Percentiles rank a stretch among this genome's conserved stretches.
Conservation (phyloP, 306 rosid species). For the Acacia melanoxylon region DNA sequence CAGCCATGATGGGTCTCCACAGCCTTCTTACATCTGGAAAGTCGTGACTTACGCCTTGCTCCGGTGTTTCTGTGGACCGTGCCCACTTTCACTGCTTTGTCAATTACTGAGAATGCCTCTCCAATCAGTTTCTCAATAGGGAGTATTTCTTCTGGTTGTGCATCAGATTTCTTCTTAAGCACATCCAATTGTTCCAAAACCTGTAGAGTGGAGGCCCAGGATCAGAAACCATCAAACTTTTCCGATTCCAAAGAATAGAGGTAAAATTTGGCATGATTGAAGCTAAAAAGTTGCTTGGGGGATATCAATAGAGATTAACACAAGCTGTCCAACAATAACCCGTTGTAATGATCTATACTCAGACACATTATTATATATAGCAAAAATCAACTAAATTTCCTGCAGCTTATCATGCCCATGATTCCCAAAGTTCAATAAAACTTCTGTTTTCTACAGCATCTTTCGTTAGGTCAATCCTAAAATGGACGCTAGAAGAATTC, state of each 20-base stretch:
- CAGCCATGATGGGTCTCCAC: slow-evolving; percentile 95
- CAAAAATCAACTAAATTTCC: slow-evolving; percentile 1
- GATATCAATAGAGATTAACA: neutral
- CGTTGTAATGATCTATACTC: neutral
- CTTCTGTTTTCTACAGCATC: neutral
- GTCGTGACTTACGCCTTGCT: slow-evolving; percentile 87
- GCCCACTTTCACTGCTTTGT: slow-evolving; percentile 93
- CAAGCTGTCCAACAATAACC: slow-evolving; percentile 5
- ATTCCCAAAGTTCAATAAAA: neutral
- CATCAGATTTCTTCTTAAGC: slow-evolving; percentile 79
- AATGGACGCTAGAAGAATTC: slow-evolving; percentile 4
- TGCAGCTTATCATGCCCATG: neutral
- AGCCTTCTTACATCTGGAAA: slow-evolving; percentile 89
- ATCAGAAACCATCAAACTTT: slow-evolving; percentile 9
- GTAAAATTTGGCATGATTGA: neutral
- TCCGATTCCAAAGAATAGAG: slow-evolving; percentile 4
- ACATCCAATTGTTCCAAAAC: slow-evolving; percentile 82
- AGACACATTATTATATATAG: neutral
- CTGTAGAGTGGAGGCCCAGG: slow-evolving; percentile 49
- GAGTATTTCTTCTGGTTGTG: slow-evolving; percentile 70
- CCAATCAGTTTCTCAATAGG: slow-evolving; percentile 86
- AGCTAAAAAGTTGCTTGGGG: neutral
- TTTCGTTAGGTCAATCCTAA: neutral
- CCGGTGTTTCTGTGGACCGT: slow-evolving; percentile 89
- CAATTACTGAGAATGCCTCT: slow-evolving; percentile 87